Percentiles rank a stretch among this genome's conserved stretches.
Evolutionary conservation across 169 alveolate species (phyloP).

Genomic region (Cryptosporidium ryanae): DNA sequence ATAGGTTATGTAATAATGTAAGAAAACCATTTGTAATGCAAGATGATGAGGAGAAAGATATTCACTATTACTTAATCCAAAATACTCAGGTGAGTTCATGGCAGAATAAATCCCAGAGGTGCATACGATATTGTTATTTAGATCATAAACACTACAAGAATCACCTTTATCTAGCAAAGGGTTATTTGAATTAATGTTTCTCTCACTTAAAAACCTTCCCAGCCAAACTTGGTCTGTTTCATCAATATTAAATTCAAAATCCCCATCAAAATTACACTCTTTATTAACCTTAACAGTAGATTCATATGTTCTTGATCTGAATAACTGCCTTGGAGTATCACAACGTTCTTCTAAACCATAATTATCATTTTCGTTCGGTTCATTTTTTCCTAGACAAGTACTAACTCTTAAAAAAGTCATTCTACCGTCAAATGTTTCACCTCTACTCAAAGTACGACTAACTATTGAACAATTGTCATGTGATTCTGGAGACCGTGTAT

Average conservation of each 20-base stretch:
- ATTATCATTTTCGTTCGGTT: not conserved
- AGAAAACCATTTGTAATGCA: slow-evolving; percentile 62
- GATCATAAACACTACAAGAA: slow-evolving; percentile 3
- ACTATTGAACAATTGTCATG: not conserved
- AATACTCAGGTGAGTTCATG: not conserved
- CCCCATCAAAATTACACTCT: not conserved
- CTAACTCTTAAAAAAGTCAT: not conserved
- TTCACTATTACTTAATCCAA: not conserved
- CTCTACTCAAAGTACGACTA: slow-evolving; percentile 9
- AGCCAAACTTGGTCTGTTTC: slow-evolving; percentile 26
- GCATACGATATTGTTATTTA: not conserved
- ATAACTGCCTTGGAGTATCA: slow-evolving; percentile 8
- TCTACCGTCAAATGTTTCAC: slow-evolving; percentile 49
- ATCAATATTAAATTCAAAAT: not conserved
- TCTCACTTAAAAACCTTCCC: slow-evolving; percentile 42
- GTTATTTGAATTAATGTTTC: slow-evolving; percentile 24
- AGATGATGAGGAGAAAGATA: slow-evolving; percentile 54
- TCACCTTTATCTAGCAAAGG: not conserved
- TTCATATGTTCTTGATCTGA: slow-evolving; percentile 69
- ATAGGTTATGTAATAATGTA: slow-evolving; percentile 62
- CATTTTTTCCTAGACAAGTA: not conserved
- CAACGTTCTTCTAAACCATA: not conserved
- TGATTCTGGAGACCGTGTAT: not conserved
- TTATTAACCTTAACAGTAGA: slow-evolving; percentile 21
- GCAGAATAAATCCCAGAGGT: not conserved